phyloP scores from a whole-genome alignment of 2,329 filamentous ascomycete species.

The Sphaerulina populicola region DNA sequence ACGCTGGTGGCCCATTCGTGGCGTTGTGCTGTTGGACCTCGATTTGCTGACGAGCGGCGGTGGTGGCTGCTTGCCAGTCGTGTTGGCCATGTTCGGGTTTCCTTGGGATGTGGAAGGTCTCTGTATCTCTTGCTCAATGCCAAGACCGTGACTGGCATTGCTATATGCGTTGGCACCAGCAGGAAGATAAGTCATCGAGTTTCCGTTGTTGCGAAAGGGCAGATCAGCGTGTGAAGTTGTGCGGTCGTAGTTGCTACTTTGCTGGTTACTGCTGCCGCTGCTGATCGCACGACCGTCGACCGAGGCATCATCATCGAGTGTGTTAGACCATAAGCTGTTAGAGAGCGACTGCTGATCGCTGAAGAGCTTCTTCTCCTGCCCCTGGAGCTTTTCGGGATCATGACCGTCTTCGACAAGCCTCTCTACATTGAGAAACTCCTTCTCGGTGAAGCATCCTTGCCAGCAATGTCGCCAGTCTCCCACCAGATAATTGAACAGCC shows the following conservation, averaged over 20 bases:
- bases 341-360: conserved; percentile 16
- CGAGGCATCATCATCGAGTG: conserved; percentile 14
- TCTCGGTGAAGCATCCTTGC: conserved; percentile 90
- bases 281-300: conserved; percentile 18
- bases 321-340: conserved; percentile 15
- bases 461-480: conserved; percentile 95
- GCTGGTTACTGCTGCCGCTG: conserved; percentile 16
- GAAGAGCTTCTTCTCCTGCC: conserved; percentile 5
- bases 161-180: conserved; percentile 16
- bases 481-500: conserved; percentile 91
- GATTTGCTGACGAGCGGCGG: conserved; percentile 4
- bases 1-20: conserved; percentile 17
- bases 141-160: conserved; percentile 14
- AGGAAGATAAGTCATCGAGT: conserved; percentile 23
- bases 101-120: conserved; percentile 18
- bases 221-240: conserved; percentile 11
- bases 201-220: conserved; percentile 16
- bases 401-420: conserved; percentile 22
- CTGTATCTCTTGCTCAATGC: conserved; percentile 17
- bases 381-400: conserved; percentile 12
- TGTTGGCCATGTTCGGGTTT: conserved; percentile 6
- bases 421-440: conserved; percentile 37
- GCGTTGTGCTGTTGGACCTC: conserved; percentile 18
- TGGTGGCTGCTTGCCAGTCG: conserved; percentile 12
- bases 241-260: conserved; percentile 12